Base-by-base conservation (phyloP, 768 basidiomycete genomes). In the Boletus rex-veris region DNA sequence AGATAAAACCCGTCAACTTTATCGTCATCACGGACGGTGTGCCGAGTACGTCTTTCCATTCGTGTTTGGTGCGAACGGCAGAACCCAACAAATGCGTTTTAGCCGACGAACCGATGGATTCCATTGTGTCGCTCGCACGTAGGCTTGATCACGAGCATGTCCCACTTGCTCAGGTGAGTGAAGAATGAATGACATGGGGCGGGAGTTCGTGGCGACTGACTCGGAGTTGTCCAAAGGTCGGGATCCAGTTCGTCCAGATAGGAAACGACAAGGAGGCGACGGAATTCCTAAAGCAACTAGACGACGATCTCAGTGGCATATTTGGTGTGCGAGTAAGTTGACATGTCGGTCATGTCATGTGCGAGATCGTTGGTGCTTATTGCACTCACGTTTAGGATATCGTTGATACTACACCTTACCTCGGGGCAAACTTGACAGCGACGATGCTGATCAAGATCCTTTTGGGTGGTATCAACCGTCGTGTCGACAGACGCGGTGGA, bases 221-320 rank as follows among this genome's bases (percentile, higher is more conserved):
- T 4, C 3, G 14, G 26, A 4, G 21, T 36, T 64, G 30, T 42
- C 55, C 24, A 64, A 4, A 87, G 79, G 73, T 87, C 16, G 84
- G 86, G 0, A 78, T 88, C 26, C 85, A 87, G 58, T 86, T 90
- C 47, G 78, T 90, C 1, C 88, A 90, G 66, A 80, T 90, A 35
- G 88, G 88, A 5, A 65, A 79, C 64, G 59, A 64, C 52, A 35
- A 59, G 47, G 42, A 64, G 54, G 73, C 83, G 42, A 59, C 74
- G 3, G 70, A 68, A 60, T 85, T 65, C 59, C 73, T 82, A 42
- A 65, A 73, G 51, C 70, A 79, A 50, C 72, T 89, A 12, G 88
- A 90, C 58, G 78, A 88, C 58, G 79, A 74, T 11, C 68, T 90
- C 35, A 60, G 73, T 12, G 58, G 55, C 2, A 69, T 52, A 6